Evolutionary conservation across 495 filamentous ascomycete species (phyloP).

Genomic region (Penicillium turbatum): DNA sequence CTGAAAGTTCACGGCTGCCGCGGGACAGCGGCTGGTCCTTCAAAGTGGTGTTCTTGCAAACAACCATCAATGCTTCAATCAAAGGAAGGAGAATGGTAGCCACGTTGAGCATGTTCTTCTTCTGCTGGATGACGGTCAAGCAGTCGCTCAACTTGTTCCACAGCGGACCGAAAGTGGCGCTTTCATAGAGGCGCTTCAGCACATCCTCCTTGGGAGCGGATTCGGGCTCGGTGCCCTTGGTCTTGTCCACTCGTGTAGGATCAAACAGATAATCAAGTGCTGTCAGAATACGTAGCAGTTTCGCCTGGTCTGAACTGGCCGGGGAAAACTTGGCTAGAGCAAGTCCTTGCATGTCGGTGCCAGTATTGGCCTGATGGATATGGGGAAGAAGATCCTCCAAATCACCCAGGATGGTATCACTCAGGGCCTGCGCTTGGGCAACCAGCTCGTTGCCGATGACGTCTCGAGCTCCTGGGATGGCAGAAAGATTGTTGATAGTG

Average conservation of each 20-base stretch:
- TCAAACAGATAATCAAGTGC: slow-evolving; percentile 96
- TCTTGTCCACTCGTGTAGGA: slow-evolving; percentile 55
- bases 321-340: slow-evolving; percentile 95
- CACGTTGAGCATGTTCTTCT: slow-evolving; percentile 93
- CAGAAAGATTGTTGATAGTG: slow-evolving; percentile 95
- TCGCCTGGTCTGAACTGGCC: slow-evolving; percentile 90
- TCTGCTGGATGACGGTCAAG: slow-evolving; percentile 77
- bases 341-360: slow-evolving; percentile 91
- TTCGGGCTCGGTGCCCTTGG: slow-evolving; percentile 52
- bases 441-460: slow-evolving; percentile 90
- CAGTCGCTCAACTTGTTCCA: slow-evolving; percentile 96
- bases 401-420: slow-evolving; percentile 76
- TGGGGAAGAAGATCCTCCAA: slow-evolving; percentile 83
- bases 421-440: slow-evolving; percentile 75
- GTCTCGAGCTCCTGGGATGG: slow-evolving; percentile 83
- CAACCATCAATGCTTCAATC: slow-evolving; percentile 96
- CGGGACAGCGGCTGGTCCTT: slow-evolving; percentile 62
- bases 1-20: slow-evolving; percentile 61
- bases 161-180: slow-evolving; percentile 78
- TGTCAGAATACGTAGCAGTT: slow-evolving; percentile 86
- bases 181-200: slow-evolving; percentile 81
- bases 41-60: slow-evolving; percentile 91
- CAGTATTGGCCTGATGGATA: slow-evolving; percentile 78
- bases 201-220: slow-evolving; percentile 65
- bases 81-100: slow-evolving; percentile 91